These are phyloP conservation scores for Blastomyces silverae DNA, from an alignment of 2,329 filamentous ascomycete genomes.

Conservation along the genomic window DNA sequence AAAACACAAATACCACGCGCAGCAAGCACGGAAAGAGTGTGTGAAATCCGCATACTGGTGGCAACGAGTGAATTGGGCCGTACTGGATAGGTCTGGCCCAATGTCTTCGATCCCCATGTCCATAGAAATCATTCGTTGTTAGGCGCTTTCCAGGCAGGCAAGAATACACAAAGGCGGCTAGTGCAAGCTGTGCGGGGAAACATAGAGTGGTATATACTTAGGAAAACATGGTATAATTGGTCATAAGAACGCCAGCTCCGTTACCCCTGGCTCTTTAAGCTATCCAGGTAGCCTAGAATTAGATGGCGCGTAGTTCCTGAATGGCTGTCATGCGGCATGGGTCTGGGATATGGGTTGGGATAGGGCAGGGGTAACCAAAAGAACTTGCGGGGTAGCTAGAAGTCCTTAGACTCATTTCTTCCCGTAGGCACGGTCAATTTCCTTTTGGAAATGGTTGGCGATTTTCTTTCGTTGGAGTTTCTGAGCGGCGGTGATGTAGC, in stretches of 20 bases:
- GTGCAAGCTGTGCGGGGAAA: not conserved
- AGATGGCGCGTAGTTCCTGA: not conserved
- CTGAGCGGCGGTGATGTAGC: conserved; percentile 61
- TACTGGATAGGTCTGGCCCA: not conserved
- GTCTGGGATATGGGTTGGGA: not conserved
- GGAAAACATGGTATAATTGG: not conserved
- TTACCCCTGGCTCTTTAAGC: not conserved
- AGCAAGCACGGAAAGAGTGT: not conserved
- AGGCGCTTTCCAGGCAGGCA: not conserved
- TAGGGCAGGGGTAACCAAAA: not conserved
- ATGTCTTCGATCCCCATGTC: not conserved
- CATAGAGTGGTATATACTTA: not conserved
- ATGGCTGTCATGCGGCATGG: not conserved
- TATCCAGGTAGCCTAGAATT: not conserved
- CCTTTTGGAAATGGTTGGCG: conserved; percentile 53
- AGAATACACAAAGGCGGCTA: not conserved
- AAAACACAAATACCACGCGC: not conserved
- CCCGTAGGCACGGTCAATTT: conserved; percentile 57
- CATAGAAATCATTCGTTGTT: not conserved
- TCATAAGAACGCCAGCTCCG: not conserved
- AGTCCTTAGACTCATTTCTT: conserved; percentile 29
- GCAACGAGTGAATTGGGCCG: not conserved
- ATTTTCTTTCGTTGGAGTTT: conserved; percentile 67
- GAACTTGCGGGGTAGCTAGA: not conserved
- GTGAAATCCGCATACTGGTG: not conserved